A percentile compares a stretch with the other conserved stretches of the same genome.
Evolutionary conservation across 2,329 filamentous ascomycete genomes (phyloP).

Genomic region (Trichoderma simmonsii): DNA sequence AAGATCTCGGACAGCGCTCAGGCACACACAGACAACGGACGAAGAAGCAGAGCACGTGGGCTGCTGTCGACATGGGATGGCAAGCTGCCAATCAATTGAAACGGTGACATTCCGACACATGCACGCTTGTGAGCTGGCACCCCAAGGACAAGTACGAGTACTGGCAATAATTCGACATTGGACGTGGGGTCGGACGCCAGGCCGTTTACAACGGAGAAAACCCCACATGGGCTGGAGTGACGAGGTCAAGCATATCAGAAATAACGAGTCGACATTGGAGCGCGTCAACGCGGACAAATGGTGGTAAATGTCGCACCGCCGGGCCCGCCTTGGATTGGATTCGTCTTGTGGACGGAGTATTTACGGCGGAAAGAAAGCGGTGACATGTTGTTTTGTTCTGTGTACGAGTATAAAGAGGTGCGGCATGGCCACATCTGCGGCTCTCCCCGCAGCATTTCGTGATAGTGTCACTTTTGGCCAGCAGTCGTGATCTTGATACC

Average conservation of each 20-base stretch:
- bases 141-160: background rate
- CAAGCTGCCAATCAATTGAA: background rate
- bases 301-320: slow-evolving; percentile 12
- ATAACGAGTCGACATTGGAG: slow-evolving; percentile 16
- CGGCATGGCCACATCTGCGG: background rate
- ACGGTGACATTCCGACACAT: background rate
- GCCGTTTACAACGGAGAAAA: background rate
- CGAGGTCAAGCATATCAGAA: background rate
- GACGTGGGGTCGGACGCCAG: background rate
- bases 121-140: background rate
- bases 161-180: background rate
- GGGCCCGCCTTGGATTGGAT: background rate
- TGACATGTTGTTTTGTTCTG: background rate
- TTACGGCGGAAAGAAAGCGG: background rate
- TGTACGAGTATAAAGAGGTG: background rate
- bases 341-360: background rate
- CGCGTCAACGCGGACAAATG: slow-evolving; percentile 5
- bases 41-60: background rate
- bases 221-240: slow-evolving; percentile 5
- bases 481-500: background rate
- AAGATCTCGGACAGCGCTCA: background rate
- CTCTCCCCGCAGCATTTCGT: background rate
- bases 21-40: background rate
- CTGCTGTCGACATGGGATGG: background rate
- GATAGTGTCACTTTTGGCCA: background rate